Evolutionary conservation across 306 rosid species (phyloP).

Genomic region (Trifolium repens): DNA sequence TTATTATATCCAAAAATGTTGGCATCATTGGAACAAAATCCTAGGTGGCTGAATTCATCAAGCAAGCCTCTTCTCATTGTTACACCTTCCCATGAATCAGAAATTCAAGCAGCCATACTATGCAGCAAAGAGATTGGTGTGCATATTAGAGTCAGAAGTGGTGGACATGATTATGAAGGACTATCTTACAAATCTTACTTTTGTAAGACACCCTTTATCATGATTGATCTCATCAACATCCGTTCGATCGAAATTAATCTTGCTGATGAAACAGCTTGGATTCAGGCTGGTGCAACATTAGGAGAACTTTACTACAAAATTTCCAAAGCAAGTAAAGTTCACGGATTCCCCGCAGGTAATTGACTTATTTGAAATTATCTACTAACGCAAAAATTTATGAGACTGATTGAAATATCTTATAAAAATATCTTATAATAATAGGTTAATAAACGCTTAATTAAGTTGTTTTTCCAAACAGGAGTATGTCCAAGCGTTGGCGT

Average conservation of each 20-base stretch:
- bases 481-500: slow-evolving; percentile 57
- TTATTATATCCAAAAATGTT: slow-evolving; percentile 38
- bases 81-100: slow-evolving; percentile 53
- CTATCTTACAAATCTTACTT: slow-evolving; percentile 53
- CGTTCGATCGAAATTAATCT: slow-evolving; percentile 40
- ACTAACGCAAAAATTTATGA: neutral
- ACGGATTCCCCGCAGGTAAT: slow-evolving; percentile 52
- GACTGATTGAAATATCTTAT: neutral
- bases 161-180: slow-evolving; percentile 67
- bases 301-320: slow-evolving; percentile 65
- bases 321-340: slow-evolving; percentile 45
- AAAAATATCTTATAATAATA: neutral
- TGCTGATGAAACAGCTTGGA: slow-evolving; percentile 60
- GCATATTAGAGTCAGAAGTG: slow-evolving; percentile 59
- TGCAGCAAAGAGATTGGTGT: slow-evolving; percentile 52
- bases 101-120: slow-evolving; percentile 52
- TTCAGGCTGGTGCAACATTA: slow-evolving; percentile 60
- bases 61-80: slow-evolving; percentile 52
- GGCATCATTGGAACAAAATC: slow-evolving; percentile 54
- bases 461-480: slow-evolving; percentile 30
- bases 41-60: slow-evolving; percentile 59
- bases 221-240: slow-evolving; percentile 52
- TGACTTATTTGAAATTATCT: neutral
- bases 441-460: too few species aligned
- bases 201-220: slow-evolving; percentile 43